Evolutionary conservation across 306 rosid genomes (phyloP).

Genomic region (Rosa persica): DNA sequence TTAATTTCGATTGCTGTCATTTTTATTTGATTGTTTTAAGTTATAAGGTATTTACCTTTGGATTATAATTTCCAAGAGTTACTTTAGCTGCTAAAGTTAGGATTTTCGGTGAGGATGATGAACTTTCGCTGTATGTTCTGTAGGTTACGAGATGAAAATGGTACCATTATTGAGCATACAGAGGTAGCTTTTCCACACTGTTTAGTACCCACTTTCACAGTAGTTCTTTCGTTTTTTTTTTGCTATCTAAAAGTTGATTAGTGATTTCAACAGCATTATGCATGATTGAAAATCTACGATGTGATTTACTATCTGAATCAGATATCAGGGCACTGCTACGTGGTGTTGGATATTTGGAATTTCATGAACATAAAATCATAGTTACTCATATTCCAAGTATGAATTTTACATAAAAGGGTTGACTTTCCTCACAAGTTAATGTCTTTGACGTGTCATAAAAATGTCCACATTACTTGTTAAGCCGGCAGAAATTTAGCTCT

Average conservation of each 20-base stretch:
- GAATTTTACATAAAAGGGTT: too few species aligned
- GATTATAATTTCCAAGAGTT: not conserved
- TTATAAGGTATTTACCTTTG: not conserved
- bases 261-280: not conserved
- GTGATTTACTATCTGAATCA: too few species aligned
- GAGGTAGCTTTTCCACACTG: conserved; percentile 42
- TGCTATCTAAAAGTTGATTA: not conserved
- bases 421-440: too few species aligned
- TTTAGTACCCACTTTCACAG: not conserved
- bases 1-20: not conserved
- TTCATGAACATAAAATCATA: too few species aligned
- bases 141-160: conserved; percentile 73
- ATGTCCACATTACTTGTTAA: too few species aligned
- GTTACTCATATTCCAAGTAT: too few species aligned
- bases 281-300: too few species aligned
- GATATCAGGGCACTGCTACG: too few species aligned
- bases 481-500: too few species aligned
- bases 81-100: too few species aligned
- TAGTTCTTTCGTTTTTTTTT: not conserved
- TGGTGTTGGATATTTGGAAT: too few species aligned
- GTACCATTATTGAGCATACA: conserved; percentile 69
- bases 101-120: not conserved
- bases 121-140: conserved; percentile 21
- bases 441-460: too few species aligned
- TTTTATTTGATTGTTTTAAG: not conserved